Evolutionary conservation across 1,284 basidiomycete genomes (phyloP).

Genomic region (Microbotryum intermedium): DNA sequence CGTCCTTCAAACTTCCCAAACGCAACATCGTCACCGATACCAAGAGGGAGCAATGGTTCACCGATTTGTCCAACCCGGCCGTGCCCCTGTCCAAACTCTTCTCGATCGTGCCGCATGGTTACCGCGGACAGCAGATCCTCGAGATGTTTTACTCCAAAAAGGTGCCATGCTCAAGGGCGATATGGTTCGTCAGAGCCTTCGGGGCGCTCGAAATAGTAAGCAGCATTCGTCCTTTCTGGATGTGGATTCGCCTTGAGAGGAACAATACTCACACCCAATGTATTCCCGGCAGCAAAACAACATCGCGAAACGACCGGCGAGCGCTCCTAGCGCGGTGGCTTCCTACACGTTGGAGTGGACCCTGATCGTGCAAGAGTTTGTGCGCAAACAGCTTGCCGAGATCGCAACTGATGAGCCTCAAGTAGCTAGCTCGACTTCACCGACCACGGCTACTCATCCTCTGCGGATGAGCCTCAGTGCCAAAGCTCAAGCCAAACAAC

Average conservation of each 20-base stretch:
- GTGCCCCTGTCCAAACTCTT: conserved; percentile 80
- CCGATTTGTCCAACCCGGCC: conserved; percentile 77
- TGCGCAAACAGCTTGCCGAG: conserved; percentile 80
- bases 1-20: conserved; percentile 68
- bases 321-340: conserved; percentile 49
- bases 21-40: conserved; percentile 83
- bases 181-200: conserved; percentile 90
- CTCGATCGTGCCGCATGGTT: conserved; percentile 85
- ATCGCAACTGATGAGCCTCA: conserved; percentile 72
- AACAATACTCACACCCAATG: conserved; percentile 34
- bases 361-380: conserved; percentile 69
- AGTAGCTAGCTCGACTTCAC: conserved; percentile 45
- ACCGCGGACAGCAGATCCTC: conserved; percentile 83
- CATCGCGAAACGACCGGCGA: conserved; percentile 43
- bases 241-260: conserved; percentile 34
- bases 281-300: conserved; percentile 41
- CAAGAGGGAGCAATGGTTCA: conserved; percentile 80
- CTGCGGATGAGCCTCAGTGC: conserved; percentile 46
- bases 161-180: conserved; percentile 75
- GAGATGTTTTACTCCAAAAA: conserved; percentile 74
- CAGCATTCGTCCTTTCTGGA: background rate
- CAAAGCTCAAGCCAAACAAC: background rate
- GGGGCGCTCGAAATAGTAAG: conserved; percentile 79
- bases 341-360: conserved; percentile 87
- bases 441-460: background rate